Evolutionary conservation across 371 early-diverging fungal species (phyloP), one percentile per base, ranked within the genome.

Genomic region (Capniomyces stellatus): DNA sequence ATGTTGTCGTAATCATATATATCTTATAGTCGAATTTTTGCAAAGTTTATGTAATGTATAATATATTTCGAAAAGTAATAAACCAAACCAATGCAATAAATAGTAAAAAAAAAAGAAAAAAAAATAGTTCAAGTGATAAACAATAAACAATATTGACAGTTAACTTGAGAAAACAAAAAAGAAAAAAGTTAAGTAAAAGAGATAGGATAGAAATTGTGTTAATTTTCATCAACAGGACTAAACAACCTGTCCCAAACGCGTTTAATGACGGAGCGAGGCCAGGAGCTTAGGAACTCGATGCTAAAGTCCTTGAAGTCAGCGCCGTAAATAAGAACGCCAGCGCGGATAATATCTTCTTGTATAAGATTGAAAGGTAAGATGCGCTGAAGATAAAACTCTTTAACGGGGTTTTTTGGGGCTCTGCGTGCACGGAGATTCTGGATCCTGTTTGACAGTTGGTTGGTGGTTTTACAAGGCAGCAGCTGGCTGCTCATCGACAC

Each of bases 321-420:
- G 44, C 71, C 72, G 50, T 62, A 72, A 25, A 57, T 58, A 13
- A 58, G 23, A 15, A 69, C 56, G 18, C 69, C 71, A 51, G 62
- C 55, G 1, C 61, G 43, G 49, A 72, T 57, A 3, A 58, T 53
- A 59, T 71, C 70, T 49, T 69, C 70, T 55, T 72, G 71, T 43
- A 69, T 65, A 25, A 66, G 52, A 23, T 67, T 70, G 30, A 71
- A 59, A 10, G 72, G 67, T 46, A 60, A 60, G n/a, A 67, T 62
- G 23, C 60, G 56, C 22, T 58, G 43, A 48, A 67, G 50, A 19
- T 64, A 63, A 50, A 64, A 71, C 13, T 64, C 59, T 60, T 72
- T 71, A 42, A 71, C 59, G 10, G 71, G 61, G 40, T 71, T 72
- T 4, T 43, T 40, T 1, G 58, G 59, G 1, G 59, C 57, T 24